Percentiles rank a stretch among this genome's conserved stretches.
phyloP scores from a whole-genome alignment of 176 grass and related monocot species.

The Avena sativa region DNA sequence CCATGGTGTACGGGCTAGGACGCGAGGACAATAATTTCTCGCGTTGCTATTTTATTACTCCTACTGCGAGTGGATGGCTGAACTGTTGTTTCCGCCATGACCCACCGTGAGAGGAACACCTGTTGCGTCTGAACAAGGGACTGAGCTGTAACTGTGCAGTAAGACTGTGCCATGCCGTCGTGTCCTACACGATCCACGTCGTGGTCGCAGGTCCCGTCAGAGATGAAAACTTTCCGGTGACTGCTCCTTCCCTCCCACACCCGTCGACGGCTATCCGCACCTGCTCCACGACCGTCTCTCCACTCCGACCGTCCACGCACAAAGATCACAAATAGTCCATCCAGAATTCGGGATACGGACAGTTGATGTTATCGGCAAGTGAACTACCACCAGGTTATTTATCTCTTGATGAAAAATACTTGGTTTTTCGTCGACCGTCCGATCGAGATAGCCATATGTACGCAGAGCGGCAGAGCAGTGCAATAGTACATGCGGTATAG shows the following conservation, averaged over 20 bases:
- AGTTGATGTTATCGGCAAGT: not conserved
- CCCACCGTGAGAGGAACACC: not conserved
- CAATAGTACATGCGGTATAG: too few relatives aligned
- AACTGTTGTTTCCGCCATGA: not conserved
- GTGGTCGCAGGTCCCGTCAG: not conserved
- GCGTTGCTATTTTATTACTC: not conserved
- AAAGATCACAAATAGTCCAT: not conserved
- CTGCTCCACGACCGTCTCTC: not conserved
- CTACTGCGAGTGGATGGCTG: not conserved
- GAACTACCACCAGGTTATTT: not conserved
- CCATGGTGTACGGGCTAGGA: not conserved
- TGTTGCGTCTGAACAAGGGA: not conserved
- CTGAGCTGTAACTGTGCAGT: constrained; percentile 17
- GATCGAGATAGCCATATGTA: not conserved
- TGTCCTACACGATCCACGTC: not conserved
- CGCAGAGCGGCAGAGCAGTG: not conserved
- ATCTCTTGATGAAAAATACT: too few relatives aligned
- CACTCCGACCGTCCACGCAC: not conserved
- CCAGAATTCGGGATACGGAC: not conserved
- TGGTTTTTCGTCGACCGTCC: not conserved
- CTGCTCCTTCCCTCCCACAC: not conserved
- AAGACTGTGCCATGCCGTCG: constrained; percentile 1
- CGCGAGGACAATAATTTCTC: not conserved
- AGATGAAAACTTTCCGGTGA: not conserved
- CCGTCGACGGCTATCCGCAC: not conserved